phyloP scores from a whole-genome alignment of 2,329 filamentous ascomycete genomes.

The Penicillium sp. region DNA sequence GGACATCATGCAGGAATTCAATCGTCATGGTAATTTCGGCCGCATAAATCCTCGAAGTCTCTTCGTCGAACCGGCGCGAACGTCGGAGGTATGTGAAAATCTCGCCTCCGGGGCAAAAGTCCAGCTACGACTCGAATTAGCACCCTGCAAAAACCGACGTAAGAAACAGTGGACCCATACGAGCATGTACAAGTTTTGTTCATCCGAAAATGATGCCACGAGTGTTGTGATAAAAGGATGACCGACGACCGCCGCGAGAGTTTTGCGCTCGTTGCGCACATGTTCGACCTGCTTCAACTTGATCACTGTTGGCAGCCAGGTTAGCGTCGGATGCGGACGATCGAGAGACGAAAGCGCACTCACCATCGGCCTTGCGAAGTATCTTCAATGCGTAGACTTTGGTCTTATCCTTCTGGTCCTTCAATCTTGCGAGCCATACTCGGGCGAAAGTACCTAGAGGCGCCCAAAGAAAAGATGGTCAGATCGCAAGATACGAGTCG shows the following conservation, averaged over 20 bases:
- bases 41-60: constrained; percentile 64
- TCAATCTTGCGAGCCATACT: constrained; percentile 50
- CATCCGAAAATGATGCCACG: constrained; percentile 64
- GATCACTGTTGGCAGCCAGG: constrained; percentile 40
- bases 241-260: constrained; percentile 61
- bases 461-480: constrained; percentile 8
- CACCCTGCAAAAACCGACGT: neutral
- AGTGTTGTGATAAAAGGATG: constrained; percentile 67
- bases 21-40: constrained; percentile 66
- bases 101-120: constrained; percentile 67
- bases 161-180: constrained; percentile 30
- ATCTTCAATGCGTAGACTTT: constrained; percentile 52
- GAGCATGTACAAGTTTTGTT: constrained; percentile 57
- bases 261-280: constrained; percentile 65
- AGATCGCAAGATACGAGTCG: neutral
- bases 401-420: constrained; percentile 36
- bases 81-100: constrained; percentile 65
- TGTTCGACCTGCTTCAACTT: constrained; percentile 68
- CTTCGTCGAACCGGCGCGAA: constrained; percentile 62
- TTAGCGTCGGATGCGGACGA: constrained; percentile 8
- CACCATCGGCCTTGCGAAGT: constrained; percentile 52
- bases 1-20: constrained; percentile 62
- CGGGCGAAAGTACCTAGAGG: constrained; percentile 51
- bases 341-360: constrained; percentile 7
- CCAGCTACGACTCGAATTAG: constrained; percentile 48